Evolutionary conservation across 345 rosid species (phyloP).

Genomic region (Aegle marmelos): DNA sequence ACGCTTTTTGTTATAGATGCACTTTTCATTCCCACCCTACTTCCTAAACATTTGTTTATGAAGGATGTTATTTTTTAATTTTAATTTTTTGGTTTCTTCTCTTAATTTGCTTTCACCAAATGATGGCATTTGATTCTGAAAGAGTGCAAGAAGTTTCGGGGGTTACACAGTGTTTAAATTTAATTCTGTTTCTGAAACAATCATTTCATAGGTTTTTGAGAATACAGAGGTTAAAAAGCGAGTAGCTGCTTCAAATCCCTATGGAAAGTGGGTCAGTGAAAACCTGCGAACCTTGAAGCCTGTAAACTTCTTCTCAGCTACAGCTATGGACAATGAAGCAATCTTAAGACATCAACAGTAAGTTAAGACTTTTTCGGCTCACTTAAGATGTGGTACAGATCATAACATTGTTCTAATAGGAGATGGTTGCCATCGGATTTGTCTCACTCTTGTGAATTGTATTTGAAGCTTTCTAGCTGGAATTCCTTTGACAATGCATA

Average conservation of each 20-base stretch:
- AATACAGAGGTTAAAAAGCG: constrained; percentile 89
- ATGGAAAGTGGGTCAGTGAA: constrained; percentile 82
- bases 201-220: constrained; percentile 73
- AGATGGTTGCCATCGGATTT: not conserved
- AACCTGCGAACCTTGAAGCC: constrained; percentile 74
- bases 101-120: not conserved
- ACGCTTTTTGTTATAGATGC: not conserved
- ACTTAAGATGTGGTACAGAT: not conserved
- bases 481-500: not conserved
- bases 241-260: constrained; percentile 76
- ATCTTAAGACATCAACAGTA: constrained; percentile 90
- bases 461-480: not conserved
- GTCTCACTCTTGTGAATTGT: not conserved
- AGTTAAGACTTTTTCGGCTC: constrained; percentile 14
- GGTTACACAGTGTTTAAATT: not conserved
- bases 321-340: constrained; percentile 73
- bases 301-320: constrained; percentile 56
- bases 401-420: not conserved
- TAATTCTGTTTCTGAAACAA: constrained; percentile 11
- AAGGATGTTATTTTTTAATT: not conserved
- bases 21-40: not conserved
- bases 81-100: not conserved
- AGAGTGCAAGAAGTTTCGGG: not conserved
- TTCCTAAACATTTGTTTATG: not conserved
- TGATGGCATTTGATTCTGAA: not conserved